Percentiles rank a stretch among this genome's conserved stretches.
Evolutionary conservation across 139 green algal species (phyloP).

Genomic region (Chlorella ohadii): DNA sequence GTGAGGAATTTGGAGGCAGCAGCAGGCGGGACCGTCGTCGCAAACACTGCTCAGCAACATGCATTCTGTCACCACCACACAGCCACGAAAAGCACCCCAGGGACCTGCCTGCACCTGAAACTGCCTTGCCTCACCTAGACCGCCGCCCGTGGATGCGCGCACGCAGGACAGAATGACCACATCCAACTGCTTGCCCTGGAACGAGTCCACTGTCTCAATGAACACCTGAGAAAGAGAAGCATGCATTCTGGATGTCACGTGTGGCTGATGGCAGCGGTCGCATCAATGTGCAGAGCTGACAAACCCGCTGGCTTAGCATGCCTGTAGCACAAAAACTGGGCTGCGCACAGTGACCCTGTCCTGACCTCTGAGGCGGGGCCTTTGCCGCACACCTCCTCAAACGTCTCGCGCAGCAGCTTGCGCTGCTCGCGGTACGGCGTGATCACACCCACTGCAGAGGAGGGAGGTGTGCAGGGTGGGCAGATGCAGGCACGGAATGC

Average conservation of each 20-base stretch:
- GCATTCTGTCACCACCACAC: too few species aligned
- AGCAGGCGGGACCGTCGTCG: neutral
- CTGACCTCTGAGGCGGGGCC: conserved; percentile 38
- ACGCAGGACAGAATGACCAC: conserved; percentile 94
- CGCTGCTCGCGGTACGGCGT: conserved; percentile 90
- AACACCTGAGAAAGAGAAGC: conserved; percentile 67
- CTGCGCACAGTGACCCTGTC: too few species aligned
- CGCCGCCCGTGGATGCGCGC: conserved; percentile 47
- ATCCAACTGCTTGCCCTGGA: conserved; percentile 95
- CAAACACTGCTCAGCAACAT: too few species aligned
- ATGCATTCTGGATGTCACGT: too few species aligned
- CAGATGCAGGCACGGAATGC: too few species aligned
- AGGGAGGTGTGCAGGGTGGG: too few species aligned
- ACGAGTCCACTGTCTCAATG: conserved; percentile 93
- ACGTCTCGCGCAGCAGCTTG: conserved; percentile 65
- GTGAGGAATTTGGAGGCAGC: neutral
- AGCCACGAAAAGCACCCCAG: too few species aligned
- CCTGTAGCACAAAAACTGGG: too few species aligned
- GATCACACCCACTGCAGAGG: conserved; percentile 76
- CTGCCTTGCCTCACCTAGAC: conserved; percentile 19
- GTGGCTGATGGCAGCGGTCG: too few species aligned
- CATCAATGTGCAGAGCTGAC: too few species aligned
- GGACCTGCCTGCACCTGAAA: too few species aligned
- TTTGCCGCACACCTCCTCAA: conserved; percentile 60
- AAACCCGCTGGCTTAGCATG: too few species aligned